Base-by-base conservation (phyloP, 2,329 filamentous ascomycete species). In the Xylariales sp. region DNA sequence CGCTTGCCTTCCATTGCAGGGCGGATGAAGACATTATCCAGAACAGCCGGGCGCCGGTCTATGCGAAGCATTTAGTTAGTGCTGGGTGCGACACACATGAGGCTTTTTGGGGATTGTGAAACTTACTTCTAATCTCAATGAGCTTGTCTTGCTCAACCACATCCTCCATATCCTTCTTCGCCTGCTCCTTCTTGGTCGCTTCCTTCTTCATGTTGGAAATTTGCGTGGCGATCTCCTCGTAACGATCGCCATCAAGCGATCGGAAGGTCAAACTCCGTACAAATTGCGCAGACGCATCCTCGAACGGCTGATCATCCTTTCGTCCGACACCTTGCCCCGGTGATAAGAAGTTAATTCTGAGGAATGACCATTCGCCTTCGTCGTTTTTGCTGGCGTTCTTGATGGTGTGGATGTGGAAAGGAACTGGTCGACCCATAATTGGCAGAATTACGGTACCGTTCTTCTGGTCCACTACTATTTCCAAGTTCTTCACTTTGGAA, bases 121-220 rank as follows among this genome's bases (percentile, higher is more conserved):
- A 69, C 81, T 69, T 70, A 88, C 86, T 95, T 71, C 93, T 78
- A 50, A 97, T 90, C 58, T 96, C 90, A 50, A 94, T 73, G 37
- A 98, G 79, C 69, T 98, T 98, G 60, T 98, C 93, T 62, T 98
- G 93, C 64, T 97, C 93, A 5, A 98, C 90, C 16, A 98, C 93
- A 62, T 98, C 93, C 60, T 98, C 93, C 85, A 98, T 85, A 52
- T 98, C 91, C 69, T 98, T 98, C 79, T 97, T 96, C 65, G 96
- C 91, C 55, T 96, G 90, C 62, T 98, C 93, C 52, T 88, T 86
- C 63, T 95, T 90, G 29, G 88, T 79, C 5, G 87, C 82, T 50
- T 91, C 88, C 59, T 93, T 95, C 70, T 96, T 95, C 71, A 98
- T 83, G 56, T 96, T 93, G 10, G 88, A 91, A 52, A 98, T 97